Evolutionary conservation across 2,329 filamentous ascomycete genomes (phyloP), one percentile per base, ranked within the genome.

Genomic region (Fusarium beomiforme): DNA sequence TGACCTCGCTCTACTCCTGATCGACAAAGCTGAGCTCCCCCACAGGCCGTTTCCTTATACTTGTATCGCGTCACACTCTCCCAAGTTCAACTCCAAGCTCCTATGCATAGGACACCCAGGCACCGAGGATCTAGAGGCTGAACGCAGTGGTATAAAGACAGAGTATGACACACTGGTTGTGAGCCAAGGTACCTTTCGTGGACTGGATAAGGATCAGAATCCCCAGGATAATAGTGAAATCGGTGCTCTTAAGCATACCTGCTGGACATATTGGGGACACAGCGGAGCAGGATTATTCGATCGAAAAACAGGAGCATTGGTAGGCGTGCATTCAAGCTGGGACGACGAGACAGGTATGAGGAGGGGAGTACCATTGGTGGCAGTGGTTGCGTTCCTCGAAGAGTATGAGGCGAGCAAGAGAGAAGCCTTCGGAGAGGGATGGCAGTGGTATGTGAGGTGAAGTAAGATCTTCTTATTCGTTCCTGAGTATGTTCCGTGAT

Each of bases 221-320:
- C 75, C 79, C 5, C 83, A 87, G 57, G 84, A 88, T 64, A 87
- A 87, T 67, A 81, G 79, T 3, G 83, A 86, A 26, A 88, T 88
- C 57, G 86, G 86, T 2, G 82, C 82, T 1, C 69, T 88, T 69
- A 85, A 81, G 80, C 86, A 88, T 73, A 83, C 85, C 71, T 85
- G 84, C 61, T 88, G 86, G 86, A 88, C 86, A 3, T 88, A 88
- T 74, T 88, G 86, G 87, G 86, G 86, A 3, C 85, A 88, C 73
- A 86, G 83, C 24, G 85, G 86, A 6, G 86, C 85, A 8, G 85
- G 84, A 3, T 74, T 88, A 19, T 67, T 87, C n/a, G 74, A 81
- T 19, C 57, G 65, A 33, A 73, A 65, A n/a, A 78, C 77, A 16
- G 84, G 83, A 1, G 71, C 29, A 13, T 71, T 88, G 59, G 76